These are phyloP conservation scores for Mycothermus thermophilus DNA, from an alignment of 495 filamentous ascomycete species.

Conservation along the genomic window DNA sequence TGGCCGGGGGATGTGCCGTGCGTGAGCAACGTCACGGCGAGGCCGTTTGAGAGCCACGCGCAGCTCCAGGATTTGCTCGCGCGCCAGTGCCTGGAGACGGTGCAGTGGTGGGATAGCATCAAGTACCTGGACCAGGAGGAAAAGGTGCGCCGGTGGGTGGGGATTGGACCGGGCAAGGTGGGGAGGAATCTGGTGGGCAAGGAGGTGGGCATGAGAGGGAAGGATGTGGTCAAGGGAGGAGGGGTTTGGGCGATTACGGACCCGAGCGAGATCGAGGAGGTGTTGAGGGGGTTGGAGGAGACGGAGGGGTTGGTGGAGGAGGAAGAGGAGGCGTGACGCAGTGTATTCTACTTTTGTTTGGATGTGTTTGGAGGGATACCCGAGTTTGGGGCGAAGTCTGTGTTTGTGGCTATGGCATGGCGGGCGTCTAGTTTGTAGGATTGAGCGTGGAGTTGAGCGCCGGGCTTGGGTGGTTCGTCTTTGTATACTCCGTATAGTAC, in stretches of 20 bases:
- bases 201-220: conserved; percentile 75
- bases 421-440: too few species aligned
- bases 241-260: conserved; percentile 88
- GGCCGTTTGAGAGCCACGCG: conserved; percentile 57
- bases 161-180: conserved; percentile 89
- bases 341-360: too few species aligned
- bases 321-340: conserved; percentile 16
- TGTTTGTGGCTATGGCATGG: too few species aligned
- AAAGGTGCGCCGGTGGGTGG: conserved; percentile 77
- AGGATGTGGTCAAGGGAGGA: conserved; percentile 67
- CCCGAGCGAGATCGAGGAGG: conserved; percentile 67
- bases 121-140: conserved; percentile 76
- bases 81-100: conserved; percentile 71
- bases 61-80: conserved; percentile 66
- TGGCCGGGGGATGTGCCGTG: conserved; percentile 66
- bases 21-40: conserved; percentile 71
- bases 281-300: conserved; percentile 56
- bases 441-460: too few species aligned
- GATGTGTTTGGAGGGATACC: too few species aligned
- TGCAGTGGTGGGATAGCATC: conserved; percentile 87
- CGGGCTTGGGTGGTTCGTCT: too few species aligned
- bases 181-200: conserved; percentile 89
- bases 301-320: conserved; percentile 45
- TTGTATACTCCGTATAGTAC: too few species aligned
- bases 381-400: too few species aligned